Base-by-base conservation (phyloP, 176 grass and related monocot genomes). In the Themeda triandra region DNA sequence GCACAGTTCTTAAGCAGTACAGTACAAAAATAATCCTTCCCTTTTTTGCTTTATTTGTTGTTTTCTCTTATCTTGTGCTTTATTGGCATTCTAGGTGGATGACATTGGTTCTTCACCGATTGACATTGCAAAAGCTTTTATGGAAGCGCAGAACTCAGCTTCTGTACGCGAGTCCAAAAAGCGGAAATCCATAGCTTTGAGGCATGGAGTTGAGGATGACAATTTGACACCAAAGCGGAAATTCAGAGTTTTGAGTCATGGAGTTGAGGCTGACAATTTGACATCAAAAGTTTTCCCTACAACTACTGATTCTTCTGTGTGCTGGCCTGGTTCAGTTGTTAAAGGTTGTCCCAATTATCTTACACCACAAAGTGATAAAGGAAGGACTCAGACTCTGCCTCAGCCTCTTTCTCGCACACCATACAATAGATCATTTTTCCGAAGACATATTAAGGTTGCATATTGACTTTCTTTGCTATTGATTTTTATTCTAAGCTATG, bases 101-200 rank as follows among this genome's bases (percentile, higher is more conserved):
- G 84, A 83, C 60, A 73, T 60, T 83, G 63, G 76, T 75, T 86
- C 84, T 75, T 94, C 89, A 67, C 89, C 92, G 40, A 70, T 89
- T 76, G 92, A 94, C 87, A 88, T 94, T 89, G 92, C 92, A 62
- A 92, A 82, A 80, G 87, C 92, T 66, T 94, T 80, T 84, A 92
- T 94, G 87, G 78, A 88, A 87, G 80, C 89, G 21, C 77, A 82
- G 44, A 82, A 35, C 12, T 80, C 84, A 63, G 81, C 78, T 59
- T 92, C 42, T 85, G 78, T 80, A 33, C 87, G 76, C 4, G 73
- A 82, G 46, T 89, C 78, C 42, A 87, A 69, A 76, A 78, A 51
- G 27, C 65, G 77, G 70, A 89, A 82, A 75, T 91, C 79, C 69
- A 70, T 25, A 74, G 77, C 85, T 75, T 81, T 84, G 76, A 86